Conservation (phyloP, 441 rosid species). For the Gossypium trilobum region DNA sequence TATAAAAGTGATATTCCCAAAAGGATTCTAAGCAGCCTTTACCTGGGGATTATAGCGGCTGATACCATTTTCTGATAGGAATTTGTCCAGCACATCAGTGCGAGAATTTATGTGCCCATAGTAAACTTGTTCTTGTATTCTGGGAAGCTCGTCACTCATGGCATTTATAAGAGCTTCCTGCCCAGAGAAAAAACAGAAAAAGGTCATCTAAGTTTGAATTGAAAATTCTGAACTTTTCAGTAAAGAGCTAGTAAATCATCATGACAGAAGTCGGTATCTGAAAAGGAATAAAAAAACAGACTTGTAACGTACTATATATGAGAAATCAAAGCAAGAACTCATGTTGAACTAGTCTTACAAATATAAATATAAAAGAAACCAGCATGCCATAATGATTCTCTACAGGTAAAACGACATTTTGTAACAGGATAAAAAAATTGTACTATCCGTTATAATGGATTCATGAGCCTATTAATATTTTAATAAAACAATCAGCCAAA, state of each 20-base stretch:
- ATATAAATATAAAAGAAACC: neutral
- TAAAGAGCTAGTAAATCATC: neutral
- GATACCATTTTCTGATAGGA: constrained; percentile 76
- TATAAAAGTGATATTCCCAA: neutral
- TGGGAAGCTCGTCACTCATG: constrained; percentile 92
- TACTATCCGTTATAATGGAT: neutral
- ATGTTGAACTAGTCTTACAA: neutral
- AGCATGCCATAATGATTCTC: neutral
- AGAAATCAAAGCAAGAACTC: neutral
- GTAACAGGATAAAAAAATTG: neutral
- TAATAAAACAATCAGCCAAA: neutral
- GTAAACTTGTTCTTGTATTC: constrained; percentile 95
- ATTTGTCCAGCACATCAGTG: constrained; percentile 79
- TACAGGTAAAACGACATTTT: neutral
- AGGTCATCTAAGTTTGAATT: constrained; percentile 11
- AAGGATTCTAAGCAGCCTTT: constrained; percentile 9
- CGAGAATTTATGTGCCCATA: constrained; percentile 77
- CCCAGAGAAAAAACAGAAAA: constrained; percentile 20
- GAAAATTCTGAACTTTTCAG: neutral
- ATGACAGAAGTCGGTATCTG: neutral
- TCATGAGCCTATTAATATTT: neutral
- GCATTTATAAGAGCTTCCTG: constrained; percentile 90
- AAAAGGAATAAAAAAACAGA: neutral
- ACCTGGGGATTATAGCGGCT: constrained; percentile 93
- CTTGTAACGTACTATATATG: neutral